Conservation (phyloP, 129 eudicot species). For the Helianthus annuus region HanXRQr2.0-SUNRISE NC_035440.2:23284775-23285274, state of each 20-base stretch:
- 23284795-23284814: slow-evolving; percentile 77
- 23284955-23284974: slow-evolving; percentile 76
- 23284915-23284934: slow-evolving; percentile 39
- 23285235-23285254: slow-evolving; percentile 49
- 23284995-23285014: slow-evolving; percentile 84
- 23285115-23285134: slow-evolving; percentile 48
- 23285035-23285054: slow-evolving; percentile 76
- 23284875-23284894: slow-evolving; percentile 68
- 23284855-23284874: slow-evolving; percentile 85
- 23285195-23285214: slow-evolving; percentile 54
- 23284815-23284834: slow-evolving; percentile 84
- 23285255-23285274: slow-evolving; percentile 30
- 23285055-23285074: slow-evolving; percentile 78
- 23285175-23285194: slow-evolving; percentile 85
- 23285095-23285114: slow-evolving; percentile 44
- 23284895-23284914: slow-evolving; percentile 36
- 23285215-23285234: slow-evolving; percentile 58
- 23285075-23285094: slow-evolving; percentile 46
- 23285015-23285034: slow-evolving; percentile 63
- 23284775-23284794: background rate
- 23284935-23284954: slow-evolving; percentile 31
- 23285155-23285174: slow-evolving; percentile 44
- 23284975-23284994: slow-evolving; percentile 57
- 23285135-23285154: slow-evolving; percentile 57
- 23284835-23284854: slow-evolving; percentile 83